phyloP scores from a whole-genome alignment of 306 rosid genomes.

The Senna tora region DNA sequence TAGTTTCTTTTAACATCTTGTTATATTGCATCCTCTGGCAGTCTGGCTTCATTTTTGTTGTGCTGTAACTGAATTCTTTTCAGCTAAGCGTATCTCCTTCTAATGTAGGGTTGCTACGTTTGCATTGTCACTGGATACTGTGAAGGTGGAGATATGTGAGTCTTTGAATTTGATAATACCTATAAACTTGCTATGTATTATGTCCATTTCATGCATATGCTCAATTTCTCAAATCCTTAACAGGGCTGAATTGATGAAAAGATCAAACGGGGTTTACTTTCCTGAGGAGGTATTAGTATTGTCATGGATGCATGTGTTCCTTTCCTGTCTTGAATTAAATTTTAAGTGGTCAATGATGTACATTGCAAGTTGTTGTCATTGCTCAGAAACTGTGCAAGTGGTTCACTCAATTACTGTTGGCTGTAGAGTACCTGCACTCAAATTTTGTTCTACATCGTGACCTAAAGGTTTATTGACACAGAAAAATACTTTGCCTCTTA shows the following conservation, averaged over 20 bases:
- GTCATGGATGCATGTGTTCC: background rate
- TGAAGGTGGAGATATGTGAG: slow-evolving; percentile 99
- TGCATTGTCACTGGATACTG: slow-evolving; percentile 99
- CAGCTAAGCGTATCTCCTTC: slow-evolving; percentile 31
- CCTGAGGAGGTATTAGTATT: slow-evolving; percentile 84
- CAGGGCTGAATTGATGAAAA: slow-evolving; percentile 98
- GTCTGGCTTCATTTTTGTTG: background rate
- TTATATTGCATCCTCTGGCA: slow-evolving; percentile 14
- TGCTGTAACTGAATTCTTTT: slow-evolving; percentile 14
- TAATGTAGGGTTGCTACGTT: slow-evolving; percentile 96
- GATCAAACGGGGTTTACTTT: slow-evolving; percentile 77
- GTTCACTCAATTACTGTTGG: slow-evolving; percentile 92
- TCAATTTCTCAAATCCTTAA: slow-evolving; percentile 22
- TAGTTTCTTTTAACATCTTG: slow-evolving; percentile 10
- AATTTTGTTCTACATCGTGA: slow-evolving; percentile 95
- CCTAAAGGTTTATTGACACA: slow-evolving; percentile 63
- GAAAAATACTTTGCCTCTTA: slow-evolving; percentile 14
- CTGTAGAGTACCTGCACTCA: slow-evolving; percentile 91
- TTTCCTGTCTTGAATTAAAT: slow-evolving; percentile 24
- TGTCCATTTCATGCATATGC: slow-evolving; percentile 18
- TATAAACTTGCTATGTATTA: slow-evolving; percentile 23
- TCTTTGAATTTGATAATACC: slow-evolving; percentile 22
- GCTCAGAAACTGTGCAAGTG: slow-evolving; percentile 95
- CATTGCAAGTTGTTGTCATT: slow-evolving; percentile 34
- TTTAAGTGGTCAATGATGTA: background rate